Conservation (phyloP, 2,329 filamentous ascomycete genomes). For the Verticillium dahliae region DNA sequence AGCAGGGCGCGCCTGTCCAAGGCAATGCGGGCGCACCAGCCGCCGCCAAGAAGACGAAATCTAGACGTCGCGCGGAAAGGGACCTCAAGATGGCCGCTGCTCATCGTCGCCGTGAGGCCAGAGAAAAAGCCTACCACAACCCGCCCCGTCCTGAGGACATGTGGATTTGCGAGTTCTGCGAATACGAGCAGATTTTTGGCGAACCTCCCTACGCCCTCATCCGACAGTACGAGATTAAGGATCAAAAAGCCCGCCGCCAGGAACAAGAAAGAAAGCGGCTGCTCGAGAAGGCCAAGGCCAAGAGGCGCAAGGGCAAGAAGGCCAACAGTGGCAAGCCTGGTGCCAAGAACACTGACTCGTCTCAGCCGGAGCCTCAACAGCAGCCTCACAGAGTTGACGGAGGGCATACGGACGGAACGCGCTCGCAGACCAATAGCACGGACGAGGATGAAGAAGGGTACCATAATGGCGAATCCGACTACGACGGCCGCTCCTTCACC, state of each 20-base stretch:
- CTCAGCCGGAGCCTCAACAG: neutral
- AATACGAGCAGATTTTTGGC: slow-evolving; percentile 96
- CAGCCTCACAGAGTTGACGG: slow-evolving; percentile 1
- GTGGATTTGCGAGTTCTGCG: slow-evolving; percentile 98
- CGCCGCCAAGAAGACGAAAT: slow-evolving; percentile 46
- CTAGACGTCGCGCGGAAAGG: slow-evolving; percentile 59
- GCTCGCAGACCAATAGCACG: slow-evolving; percentile 23
- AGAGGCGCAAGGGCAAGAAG: slow-evolving; percentile 85
- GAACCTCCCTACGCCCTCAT: slow-evolving; percentile 77
- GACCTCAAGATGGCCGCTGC: slow-evolving; percentile 70
- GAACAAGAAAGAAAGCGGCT: slow-evolving; percentile 80
- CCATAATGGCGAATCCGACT: slow-evolving; percentile 23
- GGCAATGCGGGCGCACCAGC: neutral
- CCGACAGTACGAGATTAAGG: slow-evolving; percentile 89
- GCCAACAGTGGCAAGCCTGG: slow-evolving; percentile 64
- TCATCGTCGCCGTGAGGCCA: slow-evolving; percentile 69
- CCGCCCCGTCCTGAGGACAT: slow-evolving; percentile 65
- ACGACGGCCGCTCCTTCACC: slow-evolving; percentile 10
- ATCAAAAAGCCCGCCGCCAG: slow-evolving; percentile 75
- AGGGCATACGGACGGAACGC: neutral
- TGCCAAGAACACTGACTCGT: slow-evolving; percentile 36
- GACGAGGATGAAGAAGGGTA: slow-evolving; percentile 29
- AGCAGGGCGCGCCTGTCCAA: neutral
- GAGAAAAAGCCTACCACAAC: slow-evolving; percentile 69
- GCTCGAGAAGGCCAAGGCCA: slow-evolving; percentile 90